Evolutionary conservation across 2,329 filamentous ascomycete species (phyloP), one percentile per base, ranked within the genome.

Genomic region (Mariannaea sp.): DNA sequence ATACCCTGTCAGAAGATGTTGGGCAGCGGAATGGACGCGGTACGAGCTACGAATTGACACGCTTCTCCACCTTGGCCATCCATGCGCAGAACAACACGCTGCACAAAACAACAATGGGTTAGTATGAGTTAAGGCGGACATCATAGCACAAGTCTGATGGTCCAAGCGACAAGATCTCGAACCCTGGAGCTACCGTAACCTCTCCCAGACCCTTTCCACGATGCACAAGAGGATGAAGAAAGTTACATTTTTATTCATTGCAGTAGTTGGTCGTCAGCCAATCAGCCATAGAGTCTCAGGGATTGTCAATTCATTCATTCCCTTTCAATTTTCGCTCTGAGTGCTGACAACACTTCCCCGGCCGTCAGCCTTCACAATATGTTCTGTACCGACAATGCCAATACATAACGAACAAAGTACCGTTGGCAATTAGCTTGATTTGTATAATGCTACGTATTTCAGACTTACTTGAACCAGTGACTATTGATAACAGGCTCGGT

Each of bases 241-340:
- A n/a, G 48, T 56, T 52, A 40, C 29, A 33, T 48, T 36, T 41
- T 29, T n/a, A 13, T 29, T 26, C 44, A 39, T 27, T 27, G 22
- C 53, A 38, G 46, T 41, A 58, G 38, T 49, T n/a, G n/a, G n/a
- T n/a, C n/a, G n/a, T n/a, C n/a, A n/a, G 39, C 43, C 53, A 43
- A 56, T 36, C 49, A 30, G 27, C 30, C 46, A 61, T 58, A 57
- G 63, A 39, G 56, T 61, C 40, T n/a, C 26, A 56, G 59, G 63
- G 53, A 64, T 60, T 64, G 40, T 50, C 55, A 58, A 49, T 40
- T 41, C 58, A 41, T 49, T n/a, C 45, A 40, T 29, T 29, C 19
- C 14, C 54, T 46, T 29, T n/a, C n/a, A n/a, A n/a, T n/a, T n/a
- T n/a, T n/a, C n/a, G n/a, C n/a, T n/a, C n/a, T n/a, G n/a, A n/a